A percentile compares a stretch with the other conserved stretches of the same genome.
phyloP scores from a whole-genome alignment of 306 rosid species.

The Sechiopsis laciniata region DNA sequence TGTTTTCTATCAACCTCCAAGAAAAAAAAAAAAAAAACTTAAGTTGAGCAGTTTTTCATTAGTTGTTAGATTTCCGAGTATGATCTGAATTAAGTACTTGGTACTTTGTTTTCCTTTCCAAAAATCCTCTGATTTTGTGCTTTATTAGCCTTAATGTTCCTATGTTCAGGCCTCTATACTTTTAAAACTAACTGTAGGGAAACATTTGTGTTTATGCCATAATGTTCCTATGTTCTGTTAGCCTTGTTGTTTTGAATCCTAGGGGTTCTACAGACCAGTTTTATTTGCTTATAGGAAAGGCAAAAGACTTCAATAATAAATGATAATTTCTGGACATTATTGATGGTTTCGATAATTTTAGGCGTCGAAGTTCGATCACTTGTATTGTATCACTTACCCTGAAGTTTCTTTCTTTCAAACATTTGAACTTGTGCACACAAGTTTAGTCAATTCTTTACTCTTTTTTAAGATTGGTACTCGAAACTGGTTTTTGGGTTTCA shows the following conservation, averaged over 20 bases:
- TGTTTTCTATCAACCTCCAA: not conserved
- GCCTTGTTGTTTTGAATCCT: not conserved
- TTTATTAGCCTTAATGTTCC: conserved; percentile 2
- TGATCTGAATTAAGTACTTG: not conserved
- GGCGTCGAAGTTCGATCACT: not conserved
- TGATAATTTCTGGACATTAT: not conserved
- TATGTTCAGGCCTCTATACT: too few relatives aligned
- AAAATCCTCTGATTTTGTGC: not conserved
- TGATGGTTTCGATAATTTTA: not conserved
- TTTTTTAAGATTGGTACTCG: too few relatives aligned
- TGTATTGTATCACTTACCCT: not conserved
- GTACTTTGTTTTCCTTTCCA: not conserved
- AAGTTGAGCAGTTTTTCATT: too few relatives aligned
- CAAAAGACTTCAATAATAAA: not conserved
- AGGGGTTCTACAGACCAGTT: not conserved
- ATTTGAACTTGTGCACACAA: too few relatives aligned
- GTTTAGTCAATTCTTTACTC: too few relatives aligned
- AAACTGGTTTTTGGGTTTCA: too few relatives aligned
- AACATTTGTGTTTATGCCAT: too few relatives aligned
- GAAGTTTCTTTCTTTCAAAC: too few relatives aligned
- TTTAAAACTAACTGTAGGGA: too few relatives aligned
- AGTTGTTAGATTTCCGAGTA: too few relatives aligned
- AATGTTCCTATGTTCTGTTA: not conserved
- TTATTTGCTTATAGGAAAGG: not conserved
- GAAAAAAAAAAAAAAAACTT: too few relatives aligned